phyloP scores from a whole-genome alignment of 305 asterid species.

The Fraxinus nigra region DNA sequence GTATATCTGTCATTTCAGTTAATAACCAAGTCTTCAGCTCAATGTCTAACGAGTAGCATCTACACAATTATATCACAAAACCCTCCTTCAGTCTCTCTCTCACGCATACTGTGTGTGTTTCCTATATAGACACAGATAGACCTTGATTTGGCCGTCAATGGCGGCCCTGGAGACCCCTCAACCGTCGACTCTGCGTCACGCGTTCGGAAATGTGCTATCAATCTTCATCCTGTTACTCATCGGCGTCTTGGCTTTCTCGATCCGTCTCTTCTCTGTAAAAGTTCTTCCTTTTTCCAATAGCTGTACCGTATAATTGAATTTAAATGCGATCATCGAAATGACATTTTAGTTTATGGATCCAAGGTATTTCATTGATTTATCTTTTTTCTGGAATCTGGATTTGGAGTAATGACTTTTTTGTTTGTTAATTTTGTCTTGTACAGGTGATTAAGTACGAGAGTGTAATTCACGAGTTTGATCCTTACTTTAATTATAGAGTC shows the following conservation, averaged over 20 bases:
- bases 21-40: not conserved
- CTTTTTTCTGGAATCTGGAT: slow-evolving; percentile 15
- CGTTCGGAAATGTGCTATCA: slow-evolving; percentile 88
- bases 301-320: not conserved
- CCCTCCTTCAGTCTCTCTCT: slow-evolving; percentile 23
- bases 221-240: slow-evolving; percentile 76
- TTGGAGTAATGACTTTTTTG: slow-evolving; percentile 14
- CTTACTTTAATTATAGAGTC: slow-evolving; percentile 98
- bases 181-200: slow-evolving; percentile 60
- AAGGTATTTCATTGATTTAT: not conserved
- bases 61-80: not conserved
- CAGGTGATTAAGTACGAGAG: slow-evolving; percentile 99
- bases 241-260: slow-evolving; percentile 97
- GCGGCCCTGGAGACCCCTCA: slow-evolving; percentile 60
- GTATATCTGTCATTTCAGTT: not conserved
- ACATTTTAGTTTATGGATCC: slow-evolving; percentile 4
- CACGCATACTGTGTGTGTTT: slow-evolving; percentile 29
- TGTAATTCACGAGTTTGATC: slow-evolving; percentile 97
- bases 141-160: slow-evolving; percentile 64
- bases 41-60: not conserved
- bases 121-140: slow-evolving; percentile 13
- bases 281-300: not conserved
- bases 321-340: slow-evolving; percentile 23
- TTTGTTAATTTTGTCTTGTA: slow-evolving; percentile 2
- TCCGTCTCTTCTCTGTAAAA: slow-evolving; percentile 93